phyloP scores from a whole-genome alignment of 768 basidiomycete genomes.

The Psilocybe azurescens region DNA sequence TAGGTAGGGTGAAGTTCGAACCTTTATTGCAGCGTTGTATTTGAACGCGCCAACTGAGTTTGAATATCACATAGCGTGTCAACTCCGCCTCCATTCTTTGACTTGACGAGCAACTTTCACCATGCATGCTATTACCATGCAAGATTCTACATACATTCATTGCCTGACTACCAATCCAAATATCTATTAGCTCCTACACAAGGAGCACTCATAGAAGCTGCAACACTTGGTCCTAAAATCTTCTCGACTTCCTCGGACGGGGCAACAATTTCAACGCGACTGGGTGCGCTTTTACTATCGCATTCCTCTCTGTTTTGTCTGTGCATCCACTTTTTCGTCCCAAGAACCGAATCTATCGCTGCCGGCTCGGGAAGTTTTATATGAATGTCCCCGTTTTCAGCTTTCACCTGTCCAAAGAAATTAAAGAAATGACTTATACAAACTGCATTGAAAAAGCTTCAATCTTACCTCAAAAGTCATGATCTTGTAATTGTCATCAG shows the following conservation, averaged over 20 bases:
- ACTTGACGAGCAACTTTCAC: not conserved
- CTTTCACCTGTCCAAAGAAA: constrained; percentile 33
- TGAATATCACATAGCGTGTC: constrained; percentile 26
- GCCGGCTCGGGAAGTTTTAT: constrained; percentile 58
- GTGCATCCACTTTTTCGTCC: constrained; percentile 69
- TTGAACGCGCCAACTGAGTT: constrained; percentile 42
- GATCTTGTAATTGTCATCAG: constrained; percentile 62
- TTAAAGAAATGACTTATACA: not conserved
- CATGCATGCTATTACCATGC: too few species aligned
- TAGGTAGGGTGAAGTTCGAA: constrained; percentile 1
- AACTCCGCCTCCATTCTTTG: constrained; percentile 21
- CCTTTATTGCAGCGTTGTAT: constrained; percentile 9
- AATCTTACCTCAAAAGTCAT: constrained; percentile 55
- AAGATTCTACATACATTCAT: too few species aligned
- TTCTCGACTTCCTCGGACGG: constrained; percentile 5
- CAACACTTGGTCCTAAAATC: not conserved
- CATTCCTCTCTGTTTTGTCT: constrained; percentile 51
- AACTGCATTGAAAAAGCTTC: not conserved
- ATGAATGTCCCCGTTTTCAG: constrained; percentile 44
- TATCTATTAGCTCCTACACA: constrained; percentile 8
- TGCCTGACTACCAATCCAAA: constrained; percentile 11
- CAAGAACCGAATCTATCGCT: constrained; percentile 64
- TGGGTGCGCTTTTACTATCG: constrained; percentile 29
- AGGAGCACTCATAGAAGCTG: not conserved
- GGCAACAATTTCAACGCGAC: constrained; percentile 36